Percentiles rank a stretch among this genome's conserved stretches.
Evolutionary conservation across 1,284 basidiomycete genomes (phyloP).

Genomic region (Omphalotus olearius): DNA sequence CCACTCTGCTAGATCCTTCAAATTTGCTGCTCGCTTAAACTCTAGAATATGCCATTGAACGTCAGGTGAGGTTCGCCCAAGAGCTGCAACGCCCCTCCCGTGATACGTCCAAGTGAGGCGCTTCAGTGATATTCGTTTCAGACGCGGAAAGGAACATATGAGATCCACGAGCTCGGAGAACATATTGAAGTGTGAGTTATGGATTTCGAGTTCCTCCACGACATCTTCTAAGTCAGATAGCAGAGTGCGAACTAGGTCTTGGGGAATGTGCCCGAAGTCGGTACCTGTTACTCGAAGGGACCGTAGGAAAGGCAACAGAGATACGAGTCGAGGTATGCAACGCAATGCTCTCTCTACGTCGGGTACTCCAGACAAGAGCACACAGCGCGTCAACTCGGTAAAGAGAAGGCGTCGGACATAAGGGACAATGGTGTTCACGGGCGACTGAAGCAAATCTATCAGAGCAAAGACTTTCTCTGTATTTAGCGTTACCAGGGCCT

Average conservation of each 20-base stretch:
- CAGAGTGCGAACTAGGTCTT: neutral
- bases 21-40: neutral
- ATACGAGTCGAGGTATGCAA: neutral
- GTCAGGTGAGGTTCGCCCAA: neutral
- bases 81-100: neutral
- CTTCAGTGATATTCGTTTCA: neutral
- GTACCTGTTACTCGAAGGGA: slow-evolving; percentile 2
- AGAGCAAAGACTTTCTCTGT: neutral
- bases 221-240: neutral
- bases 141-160: slow-evolving; percentile 2
- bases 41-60: slow-evolving; percentile 7
- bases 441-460: neutral
- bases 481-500: neutral
- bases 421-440: slow-evolving; percentile 4
- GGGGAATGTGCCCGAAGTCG: slow-evolving; percentile 6
- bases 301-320: neutral
- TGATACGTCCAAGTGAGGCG: slow-evolving; percentile 1
- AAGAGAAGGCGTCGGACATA: neutral
- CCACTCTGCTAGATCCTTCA: slow-evolving; percentile 5
- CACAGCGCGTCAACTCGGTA: neutral
- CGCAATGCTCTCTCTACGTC: neutral
- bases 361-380: neutral
- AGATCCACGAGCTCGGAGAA: slow-evolving; percentile 6
- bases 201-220: neutral
- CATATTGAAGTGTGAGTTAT: slow-evolving; percentile 1